These are phyloP conservation scores for Talaromyces adpressus DNA, from an alignment of 495 filamentous ascomycete species.

Conservation along the genomic window DNA sequence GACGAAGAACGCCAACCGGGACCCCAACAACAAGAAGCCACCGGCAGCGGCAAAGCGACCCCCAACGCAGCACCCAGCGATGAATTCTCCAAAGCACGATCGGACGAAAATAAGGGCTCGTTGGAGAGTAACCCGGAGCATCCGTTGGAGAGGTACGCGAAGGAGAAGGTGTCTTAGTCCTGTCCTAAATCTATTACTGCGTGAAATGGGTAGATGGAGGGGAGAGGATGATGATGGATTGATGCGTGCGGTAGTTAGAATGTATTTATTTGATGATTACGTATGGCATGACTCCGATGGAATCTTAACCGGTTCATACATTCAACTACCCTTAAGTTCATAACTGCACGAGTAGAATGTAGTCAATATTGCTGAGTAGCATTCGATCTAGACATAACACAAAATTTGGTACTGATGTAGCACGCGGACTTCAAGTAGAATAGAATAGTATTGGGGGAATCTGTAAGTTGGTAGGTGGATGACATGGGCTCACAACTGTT, in stretches of 20 bases:
- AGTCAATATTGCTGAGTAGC: not conserved
- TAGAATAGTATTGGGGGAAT: not conserved
- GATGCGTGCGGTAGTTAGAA: not conserved
- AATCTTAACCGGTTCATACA: not conserved
- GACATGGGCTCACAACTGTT: not conserved
- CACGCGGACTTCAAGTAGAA: not conserved
- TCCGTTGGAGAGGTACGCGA: constrained; percentile 59
- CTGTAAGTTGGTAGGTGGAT: not conserved
- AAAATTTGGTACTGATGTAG: not conserved
- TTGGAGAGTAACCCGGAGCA: constrained; percentile 62
- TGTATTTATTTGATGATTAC: not conserved
- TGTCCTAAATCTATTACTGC: too few species aligned
- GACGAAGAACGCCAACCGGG: constrained; percentile 61
- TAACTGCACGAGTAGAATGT: not conserved
- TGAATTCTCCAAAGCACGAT: constrained; percentile 30
- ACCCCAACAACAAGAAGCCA: constrained; percentile 52
- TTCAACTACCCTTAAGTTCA: too few species aligned
- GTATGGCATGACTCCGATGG: not conserved
- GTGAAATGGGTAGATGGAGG: not conserved
- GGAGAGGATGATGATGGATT: not conserved
- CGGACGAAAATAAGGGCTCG: constrained; percentile 25
- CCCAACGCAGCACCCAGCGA: constrained; percentile 23
- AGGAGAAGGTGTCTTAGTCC: constrained; percentile 63
- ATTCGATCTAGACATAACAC: not conserved
- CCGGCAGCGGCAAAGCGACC: constrained; percentile 49